phyloP scores from a whole-genome alignment of 2,329 filamentous ascomycete species.

The Colletotrichum tamarilloi region DNA sequence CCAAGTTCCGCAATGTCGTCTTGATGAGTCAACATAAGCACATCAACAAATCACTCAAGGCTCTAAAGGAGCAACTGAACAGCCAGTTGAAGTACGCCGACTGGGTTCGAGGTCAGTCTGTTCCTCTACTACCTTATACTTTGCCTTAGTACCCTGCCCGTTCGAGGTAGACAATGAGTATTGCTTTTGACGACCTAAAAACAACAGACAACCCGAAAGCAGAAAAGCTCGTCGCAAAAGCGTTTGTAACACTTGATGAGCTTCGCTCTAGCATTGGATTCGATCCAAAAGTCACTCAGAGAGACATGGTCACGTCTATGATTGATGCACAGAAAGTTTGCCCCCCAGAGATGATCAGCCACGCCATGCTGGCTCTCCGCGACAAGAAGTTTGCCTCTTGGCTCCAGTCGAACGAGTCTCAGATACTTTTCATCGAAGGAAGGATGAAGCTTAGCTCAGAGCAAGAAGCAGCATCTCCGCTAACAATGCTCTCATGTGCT shows the following conservation, averaged over 20 bases:
- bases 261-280: neutral
- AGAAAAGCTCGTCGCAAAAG: neutral
- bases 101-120: conserved; percentile 1
- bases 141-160: no score
- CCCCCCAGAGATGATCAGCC: neutral
- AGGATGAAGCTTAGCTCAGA: conserved; percentile 9
- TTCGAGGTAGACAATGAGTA: no score
- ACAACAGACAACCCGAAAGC: conserved; percentile 5
- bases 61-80: neutral
- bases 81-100: neutral
- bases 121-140: no score
- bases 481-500: conserved; percentile 8
- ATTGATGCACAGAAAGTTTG: conserved; percentile 19
- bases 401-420: neutral
- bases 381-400: neutral
- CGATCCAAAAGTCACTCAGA: neutral
- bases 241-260: neutral
- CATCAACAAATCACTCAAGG: neutral
- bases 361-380: neutral
- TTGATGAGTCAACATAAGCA: neutral
- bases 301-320: neutral
- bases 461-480: conserved; percentile 4
- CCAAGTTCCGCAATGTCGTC: neutral
- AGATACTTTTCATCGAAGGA: conserved; percentile 1
- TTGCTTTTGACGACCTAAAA: neutral